These are phyloP conservation scores for Penicillium chermesinum DNA, from an alignment of 495 filamentous ascomycete genomes.

Conservation along the genomic window DNA sequence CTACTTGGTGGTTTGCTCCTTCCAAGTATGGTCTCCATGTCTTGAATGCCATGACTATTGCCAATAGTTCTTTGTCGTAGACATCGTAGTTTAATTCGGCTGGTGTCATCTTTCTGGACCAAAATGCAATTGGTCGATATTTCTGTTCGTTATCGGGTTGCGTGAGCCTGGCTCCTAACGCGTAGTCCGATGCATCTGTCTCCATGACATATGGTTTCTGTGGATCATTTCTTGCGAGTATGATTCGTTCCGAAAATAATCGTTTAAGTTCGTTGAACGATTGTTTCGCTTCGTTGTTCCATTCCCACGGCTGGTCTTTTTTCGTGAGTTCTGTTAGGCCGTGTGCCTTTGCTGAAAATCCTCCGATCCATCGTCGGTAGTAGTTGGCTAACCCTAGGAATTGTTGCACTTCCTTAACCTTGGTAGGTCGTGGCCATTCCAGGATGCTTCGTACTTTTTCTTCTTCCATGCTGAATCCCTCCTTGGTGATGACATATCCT, in stretches of 20 bases:
- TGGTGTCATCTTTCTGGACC: constrained; percentile 17
- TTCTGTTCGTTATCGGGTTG: neutral
- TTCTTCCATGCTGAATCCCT: constrained; percentile 8
- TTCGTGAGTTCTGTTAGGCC: constrained; percentile 3
- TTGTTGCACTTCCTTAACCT: constrained; percentile 7
- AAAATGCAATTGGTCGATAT: constrained; percentile 6
- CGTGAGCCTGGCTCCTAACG: neutral
- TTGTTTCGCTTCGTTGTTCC: neutral
- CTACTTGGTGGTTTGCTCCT: constrained; percentile 6
- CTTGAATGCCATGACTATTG: constrained; percentile 23
- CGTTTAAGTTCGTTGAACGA: constrained; percentile 11
- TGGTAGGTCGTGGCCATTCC: constrained; percentile 3
- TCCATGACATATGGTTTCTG: constrained; percentile 8
- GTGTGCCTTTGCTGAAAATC: constrained; percentile 1
- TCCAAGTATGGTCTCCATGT: constrained; percentile 22
- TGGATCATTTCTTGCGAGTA: constrained; percentile 6
- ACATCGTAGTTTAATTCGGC: constrained; percentile 31
- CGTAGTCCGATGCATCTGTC: constrained; percentile 10
- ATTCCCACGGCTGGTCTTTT: constrained; percentile 10
- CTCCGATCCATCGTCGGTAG: constrained; percentile 9
- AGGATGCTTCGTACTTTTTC: constrained; percentile 10
- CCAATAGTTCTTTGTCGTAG: constrained; percentile 26
- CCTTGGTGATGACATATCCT: constrained; percentile 5
- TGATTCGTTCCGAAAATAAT: neutral
- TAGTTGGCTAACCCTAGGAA: constrained; percentile 13